Percentiles rank a stretch among this genome's conserved stretches.
Evolutionary conservation across 2,329 filamentous ascomycete genomes (phyloP).

Genomic region (Ascochyta clinopodiicola): DNA sequence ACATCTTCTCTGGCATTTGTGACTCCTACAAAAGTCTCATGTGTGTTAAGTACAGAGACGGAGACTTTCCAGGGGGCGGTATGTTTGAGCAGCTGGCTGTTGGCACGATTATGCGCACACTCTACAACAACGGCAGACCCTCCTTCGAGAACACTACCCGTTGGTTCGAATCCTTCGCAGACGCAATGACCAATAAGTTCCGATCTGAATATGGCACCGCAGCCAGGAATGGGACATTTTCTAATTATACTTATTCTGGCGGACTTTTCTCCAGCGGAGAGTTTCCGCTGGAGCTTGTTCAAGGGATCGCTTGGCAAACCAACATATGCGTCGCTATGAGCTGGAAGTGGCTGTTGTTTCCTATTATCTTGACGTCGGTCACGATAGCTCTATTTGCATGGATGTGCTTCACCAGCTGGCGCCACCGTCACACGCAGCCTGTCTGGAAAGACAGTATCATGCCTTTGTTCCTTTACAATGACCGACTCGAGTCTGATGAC

Average conservation of each 20-base stretch:
- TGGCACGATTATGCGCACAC: no score
- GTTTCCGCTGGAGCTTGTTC: background rate
- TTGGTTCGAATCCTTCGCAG: background rate
- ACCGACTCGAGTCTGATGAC: no score
- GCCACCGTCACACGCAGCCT: background rate
- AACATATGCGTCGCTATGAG: background rate
- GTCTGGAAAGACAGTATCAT: conserved; percentile 7
- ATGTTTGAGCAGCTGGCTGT: no score
- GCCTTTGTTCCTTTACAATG: background rate
- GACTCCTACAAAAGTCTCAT: background rate
- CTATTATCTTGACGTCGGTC: background rate
- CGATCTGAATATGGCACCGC: background rate
- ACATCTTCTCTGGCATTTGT: background rate
- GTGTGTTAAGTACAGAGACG: background rate
- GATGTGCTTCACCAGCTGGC: background rate
- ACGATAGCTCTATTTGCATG: background rate
- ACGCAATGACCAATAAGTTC: background rate
- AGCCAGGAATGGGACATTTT: no score
- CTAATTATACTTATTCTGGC: no score
- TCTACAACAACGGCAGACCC: no score
- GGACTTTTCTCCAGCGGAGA: background rate
- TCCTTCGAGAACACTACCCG: background rate
- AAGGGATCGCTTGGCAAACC: background rate
- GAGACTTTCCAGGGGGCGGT: no score
- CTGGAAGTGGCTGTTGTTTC: background rate